These are phyloP conservation scores for Nicotiana obtusifolia DNA, from an alignment of 257 asterid genomes.

Conservation along the genomic window DNA sequence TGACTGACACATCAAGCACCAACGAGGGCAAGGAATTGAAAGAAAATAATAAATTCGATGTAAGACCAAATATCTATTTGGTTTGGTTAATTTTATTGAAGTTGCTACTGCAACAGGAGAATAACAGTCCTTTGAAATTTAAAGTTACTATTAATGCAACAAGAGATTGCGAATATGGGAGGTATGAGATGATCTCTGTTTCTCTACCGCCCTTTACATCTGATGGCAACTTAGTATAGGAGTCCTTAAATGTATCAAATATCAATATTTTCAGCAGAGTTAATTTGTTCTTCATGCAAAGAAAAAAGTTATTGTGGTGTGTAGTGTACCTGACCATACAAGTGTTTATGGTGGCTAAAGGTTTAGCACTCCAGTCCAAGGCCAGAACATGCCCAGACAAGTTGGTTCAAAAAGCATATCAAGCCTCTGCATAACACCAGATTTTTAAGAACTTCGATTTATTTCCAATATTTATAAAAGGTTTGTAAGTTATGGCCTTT, in stretches of 20 bases:
- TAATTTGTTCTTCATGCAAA: neutral
- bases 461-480: no score
- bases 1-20: neutral
- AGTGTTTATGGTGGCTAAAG: no score
- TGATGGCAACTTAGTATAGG: slow-evolving; percentile 1
- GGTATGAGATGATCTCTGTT: slow-evolving; percentile 49
- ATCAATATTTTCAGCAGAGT: neutral
- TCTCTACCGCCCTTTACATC: slow-evolving; percentile 33
- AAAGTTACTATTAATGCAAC: slow-evolving; percentile 34
- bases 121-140: slow-evolving; percentile 53
- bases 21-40: neutral
- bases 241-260: neutral
- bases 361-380: no score
- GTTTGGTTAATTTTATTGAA: slow-evolving; percentile 54
- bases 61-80: slow-evolving; percentile 29
- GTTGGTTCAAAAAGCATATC: no score
- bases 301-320: no score
- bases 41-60: slow-evolving; percentile 2
- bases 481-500: no score
- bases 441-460: no score
- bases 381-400: no score
- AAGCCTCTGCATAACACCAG: no score
- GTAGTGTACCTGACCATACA: no score
- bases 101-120: slow-evolving; percentile 39
- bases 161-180: slow-evolving; percentile 53